A percentile compares a stretch with the other conserved stretches of the same genome.
Conservation (phyloP, 2,329 filamentous ascomycete genomes). For the Elsinoe ampelina region DNA sequence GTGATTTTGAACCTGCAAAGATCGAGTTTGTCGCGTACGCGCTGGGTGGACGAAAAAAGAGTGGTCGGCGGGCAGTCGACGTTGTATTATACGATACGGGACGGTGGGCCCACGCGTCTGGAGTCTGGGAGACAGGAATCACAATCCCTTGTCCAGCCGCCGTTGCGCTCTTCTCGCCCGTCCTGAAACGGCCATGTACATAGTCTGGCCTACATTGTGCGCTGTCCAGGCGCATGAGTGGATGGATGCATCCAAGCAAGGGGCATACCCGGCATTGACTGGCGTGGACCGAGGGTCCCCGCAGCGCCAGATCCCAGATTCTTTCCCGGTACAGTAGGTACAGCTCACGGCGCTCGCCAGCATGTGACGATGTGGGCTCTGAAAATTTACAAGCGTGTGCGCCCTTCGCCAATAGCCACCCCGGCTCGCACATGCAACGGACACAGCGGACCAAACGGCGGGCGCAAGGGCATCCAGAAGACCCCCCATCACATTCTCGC, state of each 20-base stretch:
- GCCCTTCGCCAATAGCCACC: not conserved
- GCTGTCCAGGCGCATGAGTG: constrained; percentile 2
- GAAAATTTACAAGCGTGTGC: not conserved
- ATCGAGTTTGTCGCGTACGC: constrained; percentile 5
- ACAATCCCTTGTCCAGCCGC: constrained; percentile 11
- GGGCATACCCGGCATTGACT: not conserved
- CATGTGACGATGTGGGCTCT: not conserved
- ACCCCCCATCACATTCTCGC: not conserved
- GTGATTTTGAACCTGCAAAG: constrained; percentile 13
- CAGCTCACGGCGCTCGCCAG: not conserved
- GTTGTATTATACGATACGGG: constrained; percentile 1
- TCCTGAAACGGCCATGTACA: constrained; percentile 6
- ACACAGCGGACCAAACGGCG: not conserved
- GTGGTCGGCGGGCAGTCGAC: constrained; percentile 7
- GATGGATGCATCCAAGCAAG: constrained; percentile 1
- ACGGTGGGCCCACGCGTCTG: not conserved
- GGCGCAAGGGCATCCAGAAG: not conserved
- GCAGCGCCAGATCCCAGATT: not conserved
- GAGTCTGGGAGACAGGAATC: not conserved
- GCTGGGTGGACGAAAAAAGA: constrained; percentile 4
- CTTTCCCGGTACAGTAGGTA: not conserved
- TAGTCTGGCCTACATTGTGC: constrained; percentile 6
- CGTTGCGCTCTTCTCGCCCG: not conserved
- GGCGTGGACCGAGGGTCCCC: constrained; percentile 5
- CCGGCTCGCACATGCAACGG: not conserved